These are phyloP conservation scores for Russula vinacea DNA, from an alignment of 768 basidiomycete species.

Conservation along the genomic window DNA sequence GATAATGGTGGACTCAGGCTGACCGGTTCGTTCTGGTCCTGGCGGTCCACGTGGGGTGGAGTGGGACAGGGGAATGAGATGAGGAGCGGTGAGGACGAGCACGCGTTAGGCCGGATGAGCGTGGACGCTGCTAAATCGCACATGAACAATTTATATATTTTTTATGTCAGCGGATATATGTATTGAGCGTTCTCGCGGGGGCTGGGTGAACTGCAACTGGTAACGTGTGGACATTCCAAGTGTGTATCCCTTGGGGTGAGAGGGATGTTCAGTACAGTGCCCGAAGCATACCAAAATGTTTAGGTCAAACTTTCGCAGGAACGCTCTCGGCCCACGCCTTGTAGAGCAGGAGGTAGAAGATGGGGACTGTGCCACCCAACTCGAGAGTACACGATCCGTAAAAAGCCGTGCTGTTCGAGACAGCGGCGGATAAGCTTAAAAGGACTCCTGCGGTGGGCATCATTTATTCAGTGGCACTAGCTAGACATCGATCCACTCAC, in stretches of 20 bases:
- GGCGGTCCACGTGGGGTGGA: neutral
- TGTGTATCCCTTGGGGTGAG: neutral
- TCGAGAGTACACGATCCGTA: neutral
- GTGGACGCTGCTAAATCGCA: no score
- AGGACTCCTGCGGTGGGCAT: neutral
- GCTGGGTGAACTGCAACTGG: no score
- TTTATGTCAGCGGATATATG: no score
- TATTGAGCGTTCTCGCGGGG: no score
- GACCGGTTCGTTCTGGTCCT: neutral
- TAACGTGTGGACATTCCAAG: no score
- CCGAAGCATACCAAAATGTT: neutral
- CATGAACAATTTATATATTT: no score
- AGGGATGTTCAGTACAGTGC: neutral
- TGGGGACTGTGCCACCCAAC: neutral
- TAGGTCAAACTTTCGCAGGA: neutral
- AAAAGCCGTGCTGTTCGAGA: neutral
- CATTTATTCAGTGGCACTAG: neutral
- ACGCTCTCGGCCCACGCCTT: neutral
- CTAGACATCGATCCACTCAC: conserved; percentile 3
- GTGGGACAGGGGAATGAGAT: neutral
- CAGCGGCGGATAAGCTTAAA: neutral
- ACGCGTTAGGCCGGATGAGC: no score
- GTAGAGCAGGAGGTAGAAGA: neutral
- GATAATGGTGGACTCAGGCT: neutral
- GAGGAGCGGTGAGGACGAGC: neutral